These are phyloP conservation scores for Suillus discolor DNA, from an alignment of 768 basidiomycete species.

Conservation along the genomic window DNA sequence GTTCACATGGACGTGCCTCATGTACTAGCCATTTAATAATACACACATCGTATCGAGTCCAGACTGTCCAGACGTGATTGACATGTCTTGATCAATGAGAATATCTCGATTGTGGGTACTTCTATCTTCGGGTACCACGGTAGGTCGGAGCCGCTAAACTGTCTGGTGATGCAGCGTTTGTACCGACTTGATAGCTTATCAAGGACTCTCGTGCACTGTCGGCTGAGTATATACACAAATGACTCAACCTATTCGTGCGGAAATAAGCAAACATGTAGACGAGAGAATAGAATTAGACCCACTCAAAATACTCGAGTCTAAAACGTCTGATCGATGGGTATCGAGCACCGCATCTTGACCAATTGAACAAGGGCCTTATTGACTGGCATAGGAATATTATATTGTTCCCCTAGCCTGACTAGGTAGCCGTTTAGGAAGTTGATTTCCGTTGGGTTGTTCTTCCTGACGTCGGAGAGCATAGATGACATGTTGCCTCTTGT, in stretches of 20 bases:
- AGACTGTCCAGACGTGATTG: background rate
- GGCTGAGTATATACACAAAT: background rate
- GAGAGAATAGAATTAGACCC: background rate
- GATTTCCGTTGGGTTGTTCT: constrained; percentile 71
- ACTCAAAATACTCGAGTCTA: constrained; percentile 8
- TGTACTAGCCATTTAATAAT: background rate
- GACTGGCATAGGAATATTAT: constrained; percentile 59
- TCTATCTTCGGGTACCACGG: background rate
- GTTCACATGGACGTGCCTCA: background rate
- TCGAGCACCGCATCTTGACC: constrained; percentile 56
- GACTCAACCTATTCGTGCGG: background rate
- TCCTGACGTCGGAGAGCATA: constrained; percentile 74
- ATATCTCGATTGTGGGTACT: background rate
- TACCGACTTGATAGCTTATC: background rate
- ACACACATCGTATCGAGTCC: background rate
- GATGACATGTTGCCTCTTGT: constrained; percentile 77
- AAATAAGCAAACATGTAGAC: background rate
- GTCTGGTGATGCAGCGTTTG: background rate
- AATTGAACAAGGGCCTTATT: constrained; percentile 58
- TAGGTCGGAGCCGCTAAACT: background rate
- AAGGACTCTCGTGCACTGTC: background rate
- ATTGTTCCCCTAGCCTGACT: constrained; percentile 55
- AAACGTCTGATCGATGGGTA: constrained; percentile 54
- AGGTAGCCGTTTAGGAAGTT: constrained; percentile 85
- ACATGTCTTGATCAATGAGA: background rate